Conservation (phyloP, 352 stramenopile genomes). For the Phytophthora sansomeana region DNA sequence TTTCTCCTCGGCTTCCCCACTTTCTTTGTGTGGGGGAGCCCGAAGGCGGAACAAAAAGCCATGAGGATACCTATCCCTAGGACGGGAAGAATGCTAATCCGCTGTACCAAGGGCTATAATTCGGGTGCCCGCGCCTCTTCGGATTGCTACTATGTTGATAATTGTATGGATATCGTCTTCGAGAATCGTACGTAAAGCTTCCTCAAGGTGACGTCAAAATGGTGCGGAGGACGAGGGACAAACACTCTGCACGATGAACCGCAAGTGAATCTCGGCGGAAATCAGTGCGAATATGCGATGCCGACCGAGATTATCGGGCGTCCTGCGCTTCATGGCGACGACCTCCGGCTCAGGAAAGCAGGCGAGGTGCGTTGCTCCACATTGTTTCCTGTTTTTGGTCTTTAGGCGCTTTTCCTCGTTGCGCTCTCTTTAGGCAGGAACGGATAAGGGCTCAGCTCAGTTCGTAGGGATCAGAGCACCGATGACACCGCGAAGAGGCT, state of each 20-base stretch:
- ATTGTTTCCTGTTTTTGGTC: background rate
- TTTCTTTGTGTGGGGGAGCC: slow-evolving; percentile 43
- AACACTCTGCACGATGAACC: slow-evolving; percentile 46
- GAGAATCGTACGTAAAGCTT: slow-evolving; percentile 25
- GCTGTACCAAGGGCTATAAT: slow-evolving; percentile 8
- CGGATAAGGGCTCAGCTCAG: background rate
- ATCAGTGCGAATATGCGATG: slow-evolving; percentile 28
- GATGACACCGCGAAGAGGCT: slow-evolving; percentile 4
- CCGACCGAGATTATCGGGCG: background rate
- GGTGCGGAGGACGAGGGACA: slow-evolving; percentile 31
- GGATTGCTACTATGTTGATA: background rate
- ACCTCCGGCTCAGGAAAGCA: background rate
- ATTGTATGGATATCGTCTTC: slow-evolving; percentile 30
- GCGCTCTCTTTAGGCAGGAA: background rate
- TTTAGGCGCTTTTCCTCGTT: background rate
- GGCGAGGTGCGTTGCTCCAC: background rate
- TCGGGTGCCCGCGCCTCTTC: background rate
- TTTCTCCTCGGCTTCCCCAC: slow-evolving; percentile 46
- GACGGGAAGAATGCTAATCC: slow-evolving; percentile 10
- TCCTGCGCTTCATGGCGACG: too few species aligned
- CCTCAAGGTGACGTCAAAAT: background rate
- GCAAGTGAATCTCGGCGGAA: slow-evolving; percentile 15
- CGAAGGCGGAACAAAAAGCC: slow-evolving; percentile 40
- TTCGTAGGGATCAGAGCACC: background rate
- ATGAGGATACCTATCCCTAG: slow-evolving; percentile 22